Conservation (phyloP, 768 basidiomycete species). For the Lactifluus echinatus region DNA sequence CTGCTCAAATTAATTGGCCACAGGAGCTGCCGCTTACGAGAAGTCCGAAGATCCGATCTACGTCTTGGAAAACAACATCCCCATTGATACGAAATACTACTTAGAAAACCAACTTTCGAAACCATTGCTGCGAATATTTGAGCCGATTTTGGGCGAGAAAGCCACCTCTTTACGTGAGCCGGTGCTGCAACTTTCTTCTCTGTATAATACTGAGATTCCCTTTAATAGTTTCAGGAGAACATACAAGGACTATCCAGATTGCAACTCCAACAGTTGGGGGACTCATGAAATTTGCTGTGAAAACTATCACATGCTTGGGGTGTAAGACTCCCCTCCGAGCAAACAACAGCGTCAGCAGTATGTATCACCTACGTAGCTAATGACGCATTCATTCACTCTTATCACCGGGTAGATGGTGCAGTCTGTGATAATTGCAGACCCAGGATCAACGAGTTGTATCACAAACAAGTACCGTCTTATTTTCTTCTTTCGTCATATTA, state of each 20-base stretch:
- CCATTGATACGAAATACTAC: conserved; percentile 97
- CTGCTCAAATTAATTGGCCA: background rate
- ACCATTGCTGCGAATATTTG: conserved; percentile 94
- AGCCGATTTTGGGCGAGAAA: conserved; percentile 92
- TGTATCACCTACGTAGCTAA: conserved; percentile 21
- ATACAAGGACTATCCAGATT: conserved; percentile 91
- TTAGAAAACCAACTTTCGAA: conserved; percentile 97
- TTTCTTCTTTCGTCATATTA: background rate
- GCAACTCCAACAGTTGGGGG: conserved; percentile 96
- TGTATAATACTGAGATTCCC: conserved; percentile 6
- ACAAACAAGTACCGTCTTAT: conserved; percentile 63
- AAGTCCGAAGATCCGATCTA: conserved; percentile 98
- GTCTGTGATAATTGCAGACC: conserved; percentile 92
- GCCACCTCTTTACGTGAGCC: conserved; percentile 70
- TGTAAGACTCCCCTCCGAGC: conserved; percentile 84
- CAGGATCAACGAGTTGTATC: conserved; percentile 80
- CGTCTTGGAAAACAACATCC: conserved; percentile 95
- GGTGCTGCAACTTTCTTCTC: background rate
- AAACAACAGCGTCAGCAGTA: conserved; percentile 69
- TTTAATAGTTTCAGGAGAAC: conserved; percentile 80
- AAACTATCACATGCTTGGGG: conserved; percentile 88
- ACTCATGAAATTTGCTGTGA: conserved; percentile 97
- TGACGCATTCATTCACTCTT: background rate
- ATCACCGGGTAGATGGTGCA: conserved; percentile 57
- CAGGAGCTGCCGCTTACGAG: conserved; percentile 94